phyloP scores from a whole-genome alignment of 1,284 basidiomycete genomes.

The Cystobasidium slooffiae region DNA sequence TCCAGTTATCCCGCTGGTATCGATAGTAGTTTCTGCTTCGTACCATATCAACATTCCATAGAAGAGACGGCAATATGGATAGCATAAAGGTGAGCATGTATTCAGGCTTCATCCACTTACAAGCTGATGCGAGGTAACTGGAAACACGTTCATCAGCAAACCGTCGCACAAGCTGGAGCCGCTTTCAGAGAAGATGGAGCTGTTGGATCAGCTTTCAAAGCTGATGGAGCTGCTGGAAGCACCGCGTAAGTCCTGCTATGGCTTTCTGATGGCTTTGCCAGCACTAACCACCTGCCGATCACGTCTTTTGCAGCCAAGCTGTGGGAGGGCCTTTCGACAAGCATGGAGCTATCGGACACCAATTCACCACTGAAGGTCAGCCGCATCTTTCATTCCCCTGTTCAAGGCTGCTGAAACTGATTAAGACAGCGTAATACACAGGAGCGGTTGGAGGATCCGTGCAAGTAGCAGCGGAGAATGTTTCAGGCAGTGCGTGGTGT shows the following conservation, averaged over 20 bases:
- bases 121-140: neutral
- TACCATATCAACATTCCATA: neutral
- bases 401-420: neutral
- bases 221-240: conserved; percentile 37
- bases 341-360: conserved; percentile 40
- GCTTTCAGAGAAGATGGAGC: conserved; percentile 43
- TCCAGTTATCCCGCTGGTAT: neutral
- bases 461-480: conserved; percentile 32
- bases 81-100: conserved; percentile 35
- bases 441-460: conserved; percentile 38
- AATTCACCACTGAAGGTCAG: conserved; percentile 43
- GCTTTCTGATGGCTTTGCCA: conserved; percentile 2
- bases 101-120: too few relatives aligned
- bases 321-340: conserved; percentile 42
- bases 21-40: neutral
- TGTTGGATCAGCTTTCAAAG: conserved; percentile 39
- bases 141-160: conserved; percentile 25
- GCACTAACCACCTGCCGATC: neutral
- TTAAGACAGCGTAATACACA: neutral
- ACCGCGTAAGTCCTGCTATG: conserved; percentile 19
- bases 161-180: conserved; percentile 32
- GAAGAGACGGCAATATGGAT: conserved; percentile 18
- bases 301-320: conserved; percentile 19
- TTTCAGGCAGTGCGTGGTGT: conserved; percentile 27
- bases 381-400: neutral